A percentile compares a stretch with the other conserved stretches of the same genome.
phyloP scores from a whole-genome alignment of 2,329 filamentous ascomycete genomes.

The Epichloe uncinata region DNA sequence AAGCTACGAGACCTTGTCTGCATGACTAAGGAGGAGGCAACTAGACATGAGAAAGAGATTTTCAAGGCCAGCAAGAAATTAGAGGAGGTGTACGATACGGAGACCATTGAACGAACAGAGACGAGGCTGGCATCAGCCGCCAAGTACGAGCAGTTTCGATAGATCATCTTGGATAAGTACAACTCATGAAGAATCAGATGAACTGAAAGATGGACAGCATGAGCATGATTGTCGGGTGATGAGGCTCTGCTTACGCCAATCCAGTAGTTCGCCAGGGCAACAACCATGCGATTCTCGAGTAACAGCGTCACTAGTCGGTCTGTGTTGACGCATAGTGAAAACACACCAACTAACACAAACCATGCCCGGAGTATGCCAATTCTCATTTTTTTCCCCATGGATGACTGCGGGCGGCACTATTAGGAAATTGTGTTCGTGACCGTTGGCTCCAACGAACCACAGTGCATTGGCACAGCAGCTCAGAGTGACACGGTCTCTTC shows the following conservation, averaged over 20 bases:
- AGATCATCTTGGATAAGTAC: background rate
- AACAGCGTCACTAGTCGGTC: too few species aligned
- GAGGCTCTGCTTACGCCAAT: background rate
- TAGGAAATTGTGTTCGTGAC: background rate
- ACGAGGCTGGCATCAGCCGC: constrained; percentile 54
- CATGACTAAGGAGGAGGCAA: constrained; percentile 86
- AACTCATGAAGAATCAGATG: background rate
- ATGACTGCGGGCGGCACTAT: background rate
- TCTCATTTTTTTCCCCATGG: background rate
- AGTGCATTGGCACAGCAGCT: background rate
- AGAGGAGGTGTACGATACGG: constrained; percentile 61
- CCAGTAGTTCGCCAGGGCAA: too few species aligned
- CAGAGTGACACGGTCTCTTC: background rate
- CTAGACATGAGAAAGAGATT: constrained; percentile 66
- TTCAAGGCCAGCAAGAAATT: constrained; percentile 53
- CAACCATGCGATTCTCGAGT: background rate
- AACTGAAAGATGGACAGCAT: background rate
- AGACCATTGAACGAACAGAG: constrained; percentile 55
- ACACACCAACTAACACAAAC: background rate
- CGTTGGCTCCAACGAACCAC: background rate
- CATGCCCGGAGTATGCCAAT: background rate
- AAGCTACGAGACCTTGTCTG: constrained; percentile 62
- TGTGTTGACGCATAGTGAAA: too few species aligned
- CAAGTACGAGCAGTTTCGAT: constrained; percentile 40
- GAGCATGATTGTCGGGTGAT: background rate